Evolutionary conservation across 495 filamentous ascomycete species (phyloP).

Genomic region (Margaritispora aquatica): DNA sequence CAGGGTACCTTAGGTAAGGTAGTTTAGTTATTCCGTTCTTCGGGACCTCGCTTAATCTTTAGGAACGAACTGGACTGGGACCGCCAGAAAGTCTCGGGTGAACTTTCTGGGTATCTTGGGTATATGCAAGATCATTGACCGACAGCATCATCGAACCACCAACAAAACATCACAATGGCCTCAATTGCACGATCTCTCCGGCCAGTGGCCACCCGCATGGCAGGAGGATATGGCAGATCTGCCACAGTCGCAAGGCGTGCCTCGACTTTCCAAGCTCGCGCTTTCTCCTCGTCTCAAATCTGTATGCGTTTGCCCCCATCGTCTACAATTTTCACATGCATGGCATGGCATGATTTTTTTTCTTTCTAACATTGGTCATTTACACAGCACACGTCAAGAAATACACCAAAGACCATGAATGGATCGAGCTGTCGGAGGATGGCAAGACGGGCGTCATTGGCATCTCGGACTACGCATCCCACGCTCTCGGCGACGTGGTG

Average conservation of each 20-base stretch:
- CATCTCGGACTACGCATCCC: constrained; percentile 84
- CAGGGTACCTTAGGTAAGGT: too few species aligned
- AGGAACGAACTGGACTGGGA: too few species aligned
- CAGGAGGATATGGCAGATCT: constrained; percentile 5
- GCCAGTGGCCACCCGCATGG: constrained; percentile 20
- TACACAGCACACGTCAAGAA: constrained; percentile 59
- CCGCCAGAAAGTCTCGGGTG: not conserved
- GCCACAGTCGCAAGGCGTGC: constrained; percentile 10
- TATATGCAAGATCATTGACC: not conserved
- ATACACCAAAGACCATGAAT: constrained; percentile 97
- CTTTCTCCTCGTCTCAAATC: constrained; percentile 16
- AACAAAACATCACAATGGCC: constrained; percentile 18
- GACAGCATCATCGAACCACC: not conserved
- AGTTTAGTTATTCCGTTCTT: too few species aligned
- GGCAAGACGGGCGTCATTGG: constrained; percentile 68
- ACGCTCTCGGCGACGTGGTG: constrained; percentile 90
- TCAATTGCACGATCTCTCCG: constrained; percentile 26
- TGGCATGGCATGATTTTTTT: constrained; percentile 5
- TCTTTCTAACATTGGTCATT: too few species aligned
- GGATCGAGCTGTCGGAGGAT: constrained; percentile 80
- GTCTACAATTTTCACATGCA: too few species aligned
- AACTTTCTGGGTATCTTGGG: too few species aligned
- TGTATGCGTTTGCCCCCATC: constrained; percentile 7
- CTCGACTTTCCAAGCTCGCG: constrained; percentile 13
- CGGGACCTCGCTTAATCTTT: constrained; percentile 3